A percentile compares a stretch with the other conserved stretches of the same genome.
phyloP scores from a whole-genome alignment of 108 stramenopile genomes.

The Pseudonitzschia pungens region DNA sequence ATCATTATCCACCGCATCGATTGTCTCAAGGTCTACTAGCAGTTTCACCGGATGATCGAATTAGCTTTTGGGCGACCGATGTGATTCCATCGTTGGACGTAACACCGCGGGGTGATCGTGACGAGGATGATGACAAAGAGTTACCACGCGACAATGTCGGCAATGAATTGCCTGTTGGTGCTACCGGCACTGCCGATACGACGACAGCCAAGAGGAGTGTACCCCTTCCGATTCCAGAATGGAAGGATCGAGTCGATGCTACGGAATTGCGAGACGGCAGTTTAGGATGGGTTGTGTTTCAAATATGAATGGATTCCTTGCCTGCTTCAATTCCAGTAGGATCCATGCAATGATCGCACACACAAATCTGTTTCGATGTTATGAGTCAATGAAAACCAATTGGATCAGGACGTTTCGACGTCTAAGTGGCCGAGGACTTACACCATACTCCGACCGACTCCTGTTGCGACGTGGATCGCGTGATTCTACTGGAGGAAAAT shows the following conservation, averaged over 20 bases:
- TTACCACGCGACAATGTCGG: background rate
- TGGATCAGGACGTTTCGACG: no score
- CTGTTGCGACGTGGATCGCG: no score
- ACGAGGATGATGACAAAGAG: background rate
- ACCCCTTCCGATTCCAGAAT: background rate
- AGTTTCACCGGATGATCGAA: constrained; percentile 8
- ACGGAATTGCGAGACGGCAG: constrained; percentile 10
- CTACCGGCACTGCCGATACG: background rate
- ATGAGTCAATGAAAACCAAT: no score
- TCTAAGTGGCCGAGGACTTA: no score
- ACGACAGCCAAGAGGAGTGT: background rate
- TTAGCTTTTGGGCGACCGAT: background rate
- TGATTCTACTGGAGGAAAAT: no score
- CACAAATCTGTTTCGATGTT: no score
- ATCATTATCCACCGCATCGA: background rate
- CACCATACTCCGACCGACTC: no score
- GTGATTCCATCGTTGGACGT: background rate
- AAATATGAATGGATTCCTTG: background rate
- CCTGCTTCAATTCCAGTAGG: no score
- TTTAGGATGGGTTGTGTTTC: constrained; percentile 17
- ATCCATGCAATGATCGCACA: no score
- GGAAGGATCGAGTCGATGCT: constrained; percentile 16
- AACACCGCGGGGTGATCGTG: background rate
- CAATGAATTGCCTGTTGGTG: background rate
- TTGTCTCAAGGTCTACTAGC: constrained; percentile 1